phyloP scores from a whole-genome alignment of 495 filamentous ascomycete species.

The Pseudevernia furfuracea region DNA sequence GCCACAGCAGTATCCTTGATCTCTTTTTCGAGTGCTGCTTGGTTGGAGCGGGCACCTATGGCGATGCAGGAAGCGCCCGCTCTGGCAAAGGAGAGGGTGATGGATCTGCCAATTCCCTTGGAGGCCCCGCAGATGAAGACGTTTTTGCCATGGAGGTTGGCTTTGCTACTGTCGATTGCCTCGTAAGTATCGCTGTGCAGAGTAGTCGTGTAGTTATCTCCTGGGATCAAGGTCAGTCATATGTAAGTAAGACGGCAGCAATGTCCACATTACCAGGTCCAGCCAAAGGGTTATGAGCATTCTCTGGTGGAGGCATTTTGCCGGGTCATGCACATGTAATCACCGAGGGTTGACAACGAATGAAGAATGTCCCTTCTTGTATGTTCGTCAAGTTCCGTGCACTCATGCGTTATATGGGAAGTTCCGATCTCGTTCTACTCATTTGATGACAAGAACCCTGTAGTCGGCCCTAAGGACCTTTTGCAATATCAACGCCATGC shows the following conservation, averaged over 20 bases:
- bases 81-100: constrained; percentile 40
- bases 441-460: too few species aligned
- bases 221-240: not conserved
- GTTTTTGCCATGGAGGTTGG: constrained; percentile 40
- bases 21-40: constrained; percentile 31
- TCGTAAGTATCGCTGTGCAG: constrained; percentile 35
- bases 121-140: constrained; percentile 45
- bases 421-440: not conserved
- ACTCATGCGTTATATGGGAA: not conserved
- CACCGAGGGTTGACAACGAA: not conserved
- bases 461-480: too few species aligned
- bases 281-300: not conserved
- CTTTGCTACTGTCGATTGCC: constrained; percentile 22
- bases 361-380: not conserved
- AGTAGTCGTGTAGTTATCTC: constrained; percentile 20
- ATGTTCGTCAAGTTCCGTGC: not conserved
- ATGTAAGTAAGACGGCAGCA: not conserved
- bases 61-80: constrained; percentile 38
- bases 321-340: not conserved
- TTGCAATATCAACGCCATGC: not conserved
- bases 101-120: constrained; percentile 44
- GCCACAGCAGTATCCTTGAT: constrained; percentile 33
- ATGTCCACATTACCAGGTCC: not conserved
- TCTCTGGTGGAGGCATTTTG: constrained; percentile 8
- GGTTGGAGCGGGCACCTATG: constrained; percentile 37